Evolutionary conservation across 106 monocot species (phyloP).

Genomic region (Dendrobium chrysotoxum): DNA sequence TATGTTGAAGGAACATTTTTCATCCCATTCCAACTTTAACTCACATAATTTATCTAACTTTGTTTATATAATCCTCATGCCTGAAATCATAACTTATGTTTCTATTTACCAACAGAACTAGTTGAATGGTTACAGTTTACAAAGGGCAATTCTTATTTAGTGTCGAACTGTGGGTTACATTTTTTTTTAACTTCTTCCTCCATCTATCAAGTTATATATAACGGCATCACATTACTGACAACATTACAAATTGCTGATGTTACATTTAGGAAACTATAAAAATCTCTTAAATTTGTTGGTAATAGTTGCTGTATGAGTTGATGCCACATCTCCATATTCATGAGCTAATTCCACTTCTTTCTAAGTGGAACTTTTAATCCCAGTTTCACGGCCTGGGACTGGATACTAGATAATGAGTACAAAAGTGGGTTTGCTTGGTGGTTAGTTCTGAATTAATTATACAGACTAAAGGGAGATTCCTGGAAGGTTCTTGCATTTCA

Average conservation of each 20-base stretch:
- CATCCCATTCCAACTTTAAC: background rate
- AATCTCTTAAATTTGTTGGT: background rate
- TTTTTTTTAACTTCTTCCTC: background rate
- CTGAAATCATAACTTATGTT: background rate
- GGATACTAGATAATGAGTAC: background rate
- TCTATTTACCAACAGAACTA: background rate
- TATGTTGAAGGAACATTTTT: conserved; percentile 13
- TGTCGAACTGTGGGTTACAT: background rate
- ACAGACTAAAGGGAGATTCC: background rate
- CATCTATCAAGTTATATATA: background rate
- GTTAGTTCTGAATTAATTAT: background rate
- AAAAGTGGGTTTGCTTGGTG: background rate
- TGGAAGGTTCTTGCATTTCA: background rate
- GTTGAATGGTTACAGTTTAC: background rate
- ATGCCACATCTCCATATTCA: background rate
- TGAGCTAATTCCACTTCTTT: background rate
- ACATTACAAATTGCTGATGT: background rate
- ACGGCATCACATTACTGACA: background rate
- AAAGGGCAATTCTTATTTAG: background rate
- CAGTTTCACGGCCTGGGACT: background rate
- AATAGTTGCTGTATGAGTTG: background rate
- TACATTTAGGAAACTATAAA: background rate
- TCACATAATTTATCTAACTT: background rate
- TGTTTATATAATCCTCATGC: background rate
- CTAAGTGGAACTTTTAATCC: background rate